A percentile compares a stretch with the other conserved stretches of the same genome.
phyloP scores from a whole-genome alignment of 192 early-diverging fungal species.

The Podila horticola region DNA sequence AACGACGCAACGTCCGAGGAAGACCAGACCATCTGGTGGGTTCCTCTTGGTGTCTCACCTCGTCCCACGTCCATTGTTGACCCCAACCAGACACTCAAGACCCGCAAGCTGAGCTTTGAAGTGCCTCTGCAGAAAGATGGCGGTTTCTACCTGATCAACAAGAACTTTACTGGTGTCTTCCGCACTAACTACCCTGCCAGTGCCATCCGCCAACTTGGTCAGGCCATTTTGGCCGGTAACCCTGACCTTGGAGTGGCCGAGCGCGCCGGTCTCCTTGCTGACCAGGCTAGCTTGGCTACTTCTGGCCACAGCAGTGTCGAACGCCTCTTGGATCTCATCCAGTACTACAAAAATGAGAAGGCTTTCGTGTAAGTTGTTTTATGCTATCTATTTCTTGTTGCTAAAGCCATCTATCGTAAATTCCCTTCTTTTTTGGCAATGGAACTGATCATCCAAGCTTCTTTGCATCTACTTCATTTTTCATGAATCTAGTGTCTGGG shows the following conservation, averaged over 20 bases:
- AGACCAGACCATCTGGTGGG: conserved; percentile 76
- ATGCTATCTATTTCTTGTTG: neutral
- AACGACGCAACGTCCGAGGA: conserved; percentile 70
- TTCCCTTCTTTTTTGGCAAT: too few species aligned
- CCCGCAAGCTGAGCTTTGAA: conserved; percentile 50
- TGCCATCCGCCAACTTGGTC: conserved; percentile 57
- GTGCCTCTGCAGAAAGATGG: conserved; percentile 56
- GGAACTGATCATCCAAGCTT: neutral
- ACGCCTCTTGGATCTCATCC: conserved; percentile 77
- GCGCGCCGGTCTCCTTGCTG: conserved; percentile 81
- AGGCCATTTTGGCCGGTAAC: conserved; percentile 58
- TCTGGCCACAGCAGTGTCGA: conserved; percentile 80
- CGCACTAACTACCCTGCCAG: conserved; percentile 77
- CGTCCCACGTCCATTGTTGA: conserved; percentile 33
- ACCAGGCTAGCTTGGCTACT: conserved; percentile 77
- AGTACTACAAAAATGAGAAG: conserved; percentile 75
- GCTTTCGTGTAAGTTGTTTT: conserved; percentile 68
- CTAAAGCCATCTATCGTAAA: too few species aligned
- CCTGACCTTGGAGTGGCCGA: conserved; percentile 68
- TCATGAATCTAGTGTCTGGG: conserved; percentile 52
- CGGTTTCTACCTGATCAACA: conserved; percentile 84
- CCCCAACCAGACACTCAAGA: conserved; percentile 44
- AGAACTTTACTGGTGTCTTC: conserved; percentile 81
- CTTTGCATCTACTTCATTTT: conserved; percentile 47
- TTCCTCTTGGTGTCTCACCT: conserved; percentile 78